Percentiles rank a stretch among this genome's conserved stretches.
phyloP scores from a whole-genome alignment of 1,284 basidiomycete genomes.

The Tilletia horrida region DNA sequence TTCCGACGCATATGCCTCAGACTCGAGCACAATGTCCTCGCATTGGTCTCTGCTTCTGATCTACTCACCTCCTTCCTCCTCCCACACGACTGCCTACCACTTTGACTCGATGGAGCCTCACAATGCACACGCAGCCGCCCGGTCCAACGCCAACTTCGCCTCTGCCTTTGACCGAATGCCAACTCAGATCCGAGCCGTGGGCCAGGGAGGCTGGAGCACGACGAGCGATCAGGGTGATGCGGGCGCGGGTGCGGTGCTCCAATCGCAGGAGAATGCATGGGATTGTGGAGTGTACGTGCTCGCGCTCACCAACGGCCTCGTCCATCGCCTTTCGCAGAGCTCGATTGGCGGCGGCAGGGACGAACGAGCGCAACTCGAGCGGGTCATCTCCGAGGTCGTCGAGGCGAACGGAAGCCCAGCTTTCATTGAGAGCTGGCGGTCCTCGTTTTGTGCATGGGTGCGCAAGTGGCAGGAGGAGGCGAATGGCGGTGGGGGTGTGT shows the following conservation, averaged over 20 bases:
- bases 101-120: slow-evolving; percentile 13
- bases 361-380: not conserved
- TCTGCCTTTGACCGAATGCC: not conserved
- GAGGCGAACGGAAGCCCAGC: not conserved
- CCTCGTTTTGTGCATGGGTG: slow-evolving; percentile 26
- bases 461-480: slow-evolving; percentile 27
- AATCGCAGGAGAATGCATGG: slow-evolving; percentile 13
- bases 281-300: slow-evolving; percentile 15
- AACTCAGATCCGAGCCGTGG: not conserved
- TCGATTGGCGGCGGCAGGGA: not conserved
- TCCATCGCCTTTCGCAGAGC: not conserved
- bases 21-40: not conserved
- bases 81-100: slow-evolving; percentile 2
- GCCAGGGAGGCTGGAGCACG: not conserved
- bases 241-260: not conserved
- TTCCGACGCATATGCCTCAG: slow-evolving; percentile 11
- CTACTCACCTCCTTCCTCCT: not conserved
- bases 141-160: not conserved
- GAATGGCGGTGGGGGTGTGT: slow-evolving; percentile 21
- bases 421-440: not conserved
- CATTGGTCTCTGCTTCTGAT: slow-evolving; percentile 14
- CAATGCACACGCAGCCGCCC: not conserved
- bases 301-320: not conserved
- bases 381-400: not conserved
- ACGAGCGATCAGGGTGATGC: not conserved